Evolutionary conservation across 352 stramenopile species (phyloP), one percentile per base, ranked within the genome.

Genomic region (Globisporangium radiosum): DNA sequence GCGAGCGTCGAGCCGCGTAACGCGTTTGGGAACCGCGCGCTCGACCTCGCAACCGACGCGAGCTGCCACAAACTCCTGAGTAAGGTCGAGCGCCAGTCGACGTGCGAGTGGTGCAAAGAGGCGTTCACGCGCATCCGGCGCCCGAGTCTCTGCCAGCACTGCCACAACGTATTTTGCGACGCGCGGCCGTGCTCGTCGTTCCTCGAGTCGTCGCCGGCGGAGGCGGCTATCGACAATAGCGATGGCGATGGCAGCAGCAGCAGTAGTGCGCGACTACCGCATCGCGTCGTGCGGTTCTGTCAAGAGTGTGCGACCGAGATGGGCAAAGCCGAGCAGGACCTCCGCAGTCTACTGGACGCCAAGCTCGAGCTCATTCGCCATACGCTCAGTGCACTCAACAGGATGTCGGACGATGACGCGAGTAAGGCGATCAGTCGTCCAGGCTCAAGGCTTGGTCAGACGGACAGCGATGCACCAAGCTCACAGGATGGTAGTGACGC

Each of bases 71-170:
- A 83, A 33, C 62, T 94, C 17, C 50, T 94, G 47, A 57, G 72
- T 25, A 81, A 83, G 49, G 88, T 90, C 56, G 65, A 85, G 47
- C 65, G 63, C 50, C 78, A 90, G 61, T 77, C 63, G 7, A 57
- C 50, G 7, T 94, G 84, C 54, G 81, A 91, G 54, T 85, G 77
- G 75, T 94, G 84, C 51, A 90, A 91, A 59, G 84, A 92, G 60
- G 54, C 59, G 13, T 94, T 94, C 69, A 79, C 58, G 33, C 72
- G 71, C n/a, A 69, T 86, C 9, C 78, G 80, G 8, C 75, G 80
- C 37, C 69, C 76, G 36, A 92, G 78, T 52, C 60, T 94, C 39
- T 94, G 84, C 15, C 84, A 92, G 63, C 80, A 90, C 56, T 92
- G 84, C 64, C 73, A 84, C 58, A 88, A 87, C 52, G 73, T 92